These are phyloP conservation scores for Pestalotiopsis sp. DNA, from an alignment of 2,329 filamentous ascomycete genomes.

Conservation along the genomic window DNA sequence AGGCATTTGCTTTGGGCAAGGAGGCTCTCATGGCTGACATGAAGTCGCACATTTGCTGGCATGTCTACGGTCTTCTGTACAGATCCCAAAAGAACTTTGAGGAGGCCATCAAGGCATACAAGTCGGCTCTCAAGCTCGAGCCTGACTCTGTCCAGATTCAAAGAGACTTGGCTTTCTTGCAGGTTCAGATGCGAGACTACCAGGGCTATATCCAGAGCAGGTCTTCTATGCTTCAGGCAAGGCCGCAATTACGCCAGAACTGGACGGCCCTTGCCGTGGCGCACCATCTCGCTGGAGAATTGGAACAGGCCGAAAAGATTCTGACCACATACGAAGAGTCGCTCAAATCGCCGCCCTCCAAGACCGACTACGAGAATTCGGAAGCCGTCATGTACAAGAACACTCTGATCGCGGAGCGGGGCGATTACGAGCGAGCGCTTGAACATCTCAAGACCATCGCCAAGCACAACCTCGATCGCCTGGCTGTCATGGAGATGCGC, in stretches of 20 bases:
- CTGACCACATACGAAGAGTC: constrained; percentile 92
- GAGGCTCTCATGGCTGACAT: constrained; percentile 92
- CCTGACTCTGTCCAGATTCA: constrained; percentile 95
- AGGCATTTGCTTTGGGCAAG: constrained; percentile 92
- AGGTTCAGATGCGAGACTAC: constrained; percentile 96
- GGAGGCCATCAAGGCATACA: constrained; percentile 98
- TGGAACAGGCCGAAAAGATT: constrained; percentile 84
- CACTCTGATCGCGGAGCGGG: constrained; percentile 85
- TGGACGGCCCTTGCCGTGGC: constrained; percentile 98
- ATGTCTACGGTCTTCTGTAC: constrained; percentile 95
- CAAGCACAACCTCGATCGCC: constrained; percentile 78
- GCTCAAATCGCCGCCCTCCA: constrained; percentile 75
- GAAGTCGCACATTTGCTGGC: constrained; percentile 99
- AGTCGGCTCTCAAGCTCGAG: constrained; percentile 88
- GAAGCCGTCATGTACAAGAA: constrained; percentile 97
- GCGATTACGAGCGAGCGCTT: constrained; percentile 78
- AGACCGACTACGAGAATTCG: constrained; percentile 85
- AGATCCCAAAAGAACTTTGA: constrained; percentile 96
- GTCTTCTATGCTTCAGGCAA: constrained; percentile 80
- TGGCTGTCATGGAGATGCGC: constrained; percentile 81
- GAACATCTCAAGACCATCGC: constrained; percentile 79
- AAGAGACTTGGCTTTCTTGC: constrained; percentile 86
- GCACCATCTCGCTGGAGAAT: constrained; percentile 84
- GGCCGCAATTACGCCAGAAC: constrained; percentile 81
- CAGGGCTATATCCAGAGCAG: constrained; percentile 90